Percentiles rank a stretch among this genome's conserved stretches.
Evolutionary conservation across 169 alveolate genomes (phyloP).

Genomic region (Theileria orientalis): DNA sequence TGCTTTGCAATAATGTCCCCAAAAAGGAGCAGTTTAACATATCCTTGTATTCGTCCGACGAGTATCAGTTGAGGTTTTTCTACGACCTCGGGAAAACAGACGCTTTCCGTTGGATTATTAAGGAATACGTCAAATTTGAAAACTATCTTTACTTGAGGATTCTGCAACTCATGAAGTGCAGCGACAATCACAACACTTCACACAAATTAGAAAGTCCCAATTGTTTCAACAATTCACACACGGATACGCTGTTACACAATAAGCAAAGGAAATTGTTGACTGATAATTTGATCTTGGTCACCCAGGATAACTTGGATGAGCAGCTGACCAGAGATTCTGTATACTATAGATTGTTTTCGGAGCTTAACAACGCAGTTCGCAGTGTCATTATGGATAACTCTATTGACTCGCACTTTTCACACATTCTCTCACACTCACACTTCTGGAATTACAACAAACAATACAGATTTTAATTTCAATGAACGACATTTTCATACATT

Average conservation of each 20-base stretch:
- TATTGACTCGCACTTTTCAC: slow-evolving; percentile 23
- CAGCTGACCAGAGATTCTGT: neutral
- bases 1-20: slow-evolving; percentile 24
- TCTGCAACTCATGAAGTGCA: slow-evolving; percentile 15
- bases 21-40: neutral
- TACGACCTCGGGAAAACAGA: slow-evolving; percentile 54
- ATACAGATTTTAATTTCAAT: neutral
- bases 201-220: neutral
- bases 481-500: neutral
- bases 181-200: neutral
- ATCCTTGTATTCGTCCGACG: slow-evolving; percentile 19
- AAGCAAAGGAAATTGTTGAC: neutral
- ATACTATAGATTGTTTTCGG: neutral
- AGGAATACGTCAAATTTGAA: slow-evolving; percentile 58
- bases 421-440: slow-evolving; percentile 23
- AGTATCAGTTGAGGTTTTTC: slow-evolving; percentile 27
- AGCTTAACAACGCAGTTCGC: neutral
- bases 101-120: slow-evolving; percentile 56
- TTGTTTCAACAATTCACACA: neutral
- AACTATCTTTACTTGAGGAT: slow-evolving; percentile 47
- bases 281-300: neutral
- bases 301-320: neutral
- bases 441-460: slow-evolving; percentile 13
- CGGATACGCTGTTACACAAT: neutral
- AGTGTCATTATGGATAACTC: slow-evolving; percentile 3